Conservation (phyloP, 2,329 filamentous ascomycete genomes). For the Pseudogymnoascus sp. region DNA sequence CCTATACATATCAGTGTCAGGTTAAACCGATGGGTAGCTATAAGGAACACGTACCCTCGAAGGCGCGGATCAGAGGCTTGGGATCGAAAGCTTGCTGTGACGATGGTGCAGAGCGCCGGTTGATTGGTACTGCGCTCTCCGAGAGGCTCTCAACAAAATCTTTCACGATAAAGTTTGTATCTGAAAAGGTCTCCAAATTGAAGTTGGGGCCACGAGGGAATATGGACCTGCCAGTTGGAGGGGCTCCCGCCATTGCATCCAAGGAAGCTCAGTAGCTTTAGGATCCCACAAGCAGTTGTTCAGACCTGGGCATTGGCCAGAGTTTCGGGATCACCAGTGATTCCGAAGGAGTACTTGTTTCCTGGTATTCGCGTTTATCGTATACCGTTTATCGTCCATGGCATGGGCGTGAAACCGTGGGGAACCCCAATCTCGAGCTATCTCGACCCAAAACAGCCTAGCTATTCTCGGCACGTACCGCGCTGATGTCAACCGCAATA, state of each 20-base stretch:
- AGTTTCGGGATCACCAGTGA: background rate
- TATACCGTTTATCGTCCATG: background rate
- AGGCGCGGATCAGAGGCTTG: slow-evolving; percentile 91
- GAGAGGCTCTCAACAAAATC: slow-evolving; percentile 94
- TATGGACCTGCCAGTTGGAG: slow-evolving; percentile 36
- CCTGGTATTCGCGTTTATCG: background rate
- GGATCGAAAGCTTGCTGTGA: slow-evolving; percentile 68
- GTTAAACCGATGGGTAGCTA: background rate
- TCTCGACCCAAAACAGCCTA: slow-evolving; percentile 5
- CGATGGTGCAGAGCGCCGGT: slow-evolving; percentile 65
- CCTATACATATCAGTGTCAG: slow-evolving; percentile 34
- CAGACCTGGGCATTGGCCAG: background rate
- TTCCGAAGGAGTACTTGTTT: background rate
- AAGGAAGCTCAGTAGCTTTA: slow-evolving; percentile 1
- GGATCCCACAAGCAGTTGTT: slow-evolving; percentile 1
- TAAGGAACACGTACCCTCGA: slow-evolving; percentile 54
- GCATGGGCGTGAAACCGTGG: background rate
- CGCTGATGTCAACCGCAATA: slow-evolving; percentile 7
- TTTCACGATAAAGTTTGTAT: slow-evolving; percentile 91
- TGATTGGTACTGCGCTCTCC: slow-evolving; percentile 70
- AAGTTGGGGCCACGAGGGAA: slow-evolving; percentile 76
- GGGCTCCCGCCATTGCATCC: slow-evolving; percentile 3
- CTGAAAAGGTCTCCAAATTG: slow-evolving; percentile 79
- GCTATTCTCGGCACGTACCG: slow-evolving; percentile 5
- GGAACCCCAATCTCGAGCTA: background rate